Evolutionary conservation across 1,139 yeast species (phyloP).

Genomic region (Saccharomyces pastorianus): DNA sequence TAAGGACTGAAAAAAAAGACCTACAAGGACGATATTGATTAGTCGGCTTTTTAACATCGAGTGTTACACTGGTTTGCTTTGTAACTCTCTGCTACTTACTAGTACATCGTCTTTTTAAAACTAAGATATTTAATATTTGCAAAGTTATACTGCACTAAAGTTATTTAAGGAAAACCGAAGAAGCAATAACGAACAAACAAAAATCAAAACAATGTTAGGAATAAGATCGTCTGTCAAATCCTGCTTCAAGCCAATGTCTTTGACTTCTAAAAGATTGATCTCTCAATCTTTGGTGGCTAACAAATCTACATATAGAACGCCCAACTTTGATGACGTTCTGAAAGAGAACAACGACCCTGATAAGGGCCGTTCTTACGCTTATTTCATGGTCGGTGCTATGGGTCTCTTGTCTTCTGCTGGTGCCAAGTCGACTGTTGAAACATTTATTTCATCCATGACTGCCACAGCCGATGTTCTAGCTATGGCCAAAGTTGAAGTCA

Average conservation of each 20-base stretch:
- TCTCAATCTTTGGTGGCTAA: slow-evolving; percentile 44
- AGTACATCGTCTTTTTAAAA: neutral
- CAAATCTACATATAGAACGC: slow-evolving; percentile 81
- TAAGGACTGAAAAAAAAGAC: neutral
- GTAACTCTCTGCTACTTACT: neutral
- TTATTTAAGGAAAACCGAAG: neutral
- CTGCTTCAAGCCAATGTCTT: slow-evolving; percentile 3
- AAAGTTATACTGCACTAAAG: neutral
- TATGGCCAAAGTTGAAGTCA: slow-evolving; percentile 98
- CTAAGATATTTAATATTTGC: neutral
- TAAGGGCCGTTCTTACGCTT: slow-evolving; percentile 76
- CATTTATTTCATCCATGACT: slow-evolving; percentile 86
- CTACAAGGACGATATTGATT: neutral
- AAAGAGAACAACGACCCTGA: slow-evolving; percentile 62
- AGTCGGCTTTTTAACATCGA: neutral
- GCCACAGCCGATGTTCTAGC: slow-evolving; percentile 99
- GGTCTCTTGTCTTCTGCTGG: slow-evolving; percentile 93
- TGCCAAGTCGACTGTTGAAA: slow-evolving; percentile 95
- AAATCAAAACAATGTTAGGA: slow-evolving; percentile 8
- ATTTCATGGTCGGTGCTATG: slow-evolving; percentile 96
- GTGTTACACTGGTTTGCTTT: neutral
- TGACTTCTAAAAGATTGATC: slow-evolving; percentile 33
- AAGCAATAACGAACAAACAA: slow-evolving; percentile 1
- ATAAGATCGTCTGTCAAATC: slow-evolving; percentile 21
- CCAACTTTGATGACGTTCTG: slow-evolving; percentile 79